Conservation (phyloP, 1,284 basidiomycete species). For the Papiliotrema terrestris region DNA sequence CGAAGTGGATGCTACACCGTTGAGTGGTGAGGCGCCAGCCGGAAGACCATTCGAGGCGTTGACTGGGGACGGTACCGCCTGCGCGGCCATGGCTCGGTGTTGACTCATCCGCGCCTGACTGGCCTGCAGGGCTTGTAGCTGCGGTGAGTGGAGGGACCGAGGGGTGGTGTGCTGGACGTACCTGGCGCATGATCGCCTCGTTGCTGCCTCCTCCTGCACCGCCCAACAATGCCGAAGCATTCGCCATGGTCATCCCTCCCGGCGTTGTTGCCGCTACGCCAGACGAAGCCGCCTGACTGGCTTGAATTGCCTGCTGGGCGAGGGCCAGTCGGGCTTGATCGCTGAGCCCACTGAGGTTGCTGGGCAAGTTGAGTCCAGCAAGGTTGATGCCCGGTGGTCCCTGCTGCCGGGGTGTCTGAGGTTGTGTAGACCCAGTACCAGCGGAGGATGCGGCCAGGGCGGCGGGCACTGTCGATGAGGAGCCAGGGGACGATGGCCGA, state of each 20-base stretch:
- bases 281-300: conserved; percentile 3
- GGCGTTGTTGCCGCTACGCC: neutral
- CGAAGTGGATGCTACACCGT: too few relatives aligned
- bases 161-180: conserved; percentile 9
- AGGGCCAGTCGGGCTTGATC: conserved; percentile 8
- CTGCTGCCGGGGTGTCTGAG: neutral
- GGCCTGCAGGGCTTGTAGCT: conserved; percentile 35
- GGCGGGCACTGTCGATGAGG: too few relatives aligned
- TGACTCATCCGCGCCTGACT: conserved; percentile 25
- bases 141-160: neutral
- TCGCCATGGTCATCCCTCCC: conserved; percentile 4
- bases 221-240: conserved; percentile 14
- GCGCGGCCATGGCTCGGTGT: neutral
- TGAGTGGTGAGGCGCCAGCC: too few relatives aligned
- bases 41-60: too few relatives aligned
- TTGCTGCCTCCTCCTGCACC: conserved; percentile 24
- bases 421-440: too few relatives aligned
- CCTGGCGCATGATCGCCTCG: conserved; percentile 45
- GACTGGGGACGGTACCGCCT: neutral
- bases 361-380: neutral
- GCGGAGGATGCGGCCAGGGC: too few relatives aligned
- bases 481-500: too few relatives aligned
- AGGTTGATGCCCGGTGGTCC: neutral
- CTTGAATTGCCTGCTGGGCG: conserved; percentile 23
- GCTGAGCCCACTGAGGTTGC: neutral